phyloP scores from a whole-genome alignment of 176 grass and related monocot genomes.

The Avena eriantha region DNA sequence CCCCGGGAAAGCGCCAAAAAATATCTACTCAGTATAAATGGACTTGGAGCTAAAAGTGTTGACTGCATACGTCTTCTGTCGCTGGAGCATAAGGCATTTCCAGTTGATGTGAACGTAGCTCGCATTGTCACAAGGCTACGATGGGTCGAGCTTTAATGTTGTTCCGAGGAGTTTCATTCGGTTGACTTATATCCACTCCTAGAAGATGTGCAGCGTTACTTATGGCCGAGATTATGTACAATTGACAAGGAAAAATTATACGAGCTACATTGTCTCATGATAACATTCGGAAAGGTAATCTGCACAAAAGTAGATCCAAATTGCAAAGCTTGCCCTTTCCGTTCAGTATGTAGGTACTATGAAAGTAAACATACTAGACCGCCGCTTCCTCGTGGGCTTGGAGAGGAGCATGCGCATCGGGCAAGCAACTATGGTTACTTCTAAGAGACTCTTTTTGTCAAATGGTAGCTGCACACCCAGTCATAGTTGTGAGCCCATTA shows the following conservation, averaged over 20 bases:
- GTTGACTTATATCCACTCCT: conserved; percentile 44
- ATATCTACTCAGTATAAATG: conserved; percentile 48
- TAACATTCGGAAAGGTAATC: conserved; percentile 64
- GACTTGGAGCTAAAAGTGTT: conserved; percentile 56
- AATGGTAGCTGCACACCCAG: conserved; percentile 10
- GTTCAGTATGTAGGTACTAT: conserved; percentile 47
- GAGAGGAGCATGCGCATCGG: conserved; percentile 39
- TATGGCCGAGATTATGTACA: conserved; percentile 59
- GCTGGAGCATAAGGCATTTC: conserved; percentile 56
- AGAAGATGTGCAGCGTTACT: conserved; percentile 51
- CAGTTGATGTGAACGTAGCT: conserved; percentile 57
- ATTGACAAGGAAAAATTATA: conserved; percentile 53
- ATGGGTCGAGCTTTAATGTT: conserved; percentile 54
- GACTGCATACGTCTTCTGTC: conserved; percentile 60
- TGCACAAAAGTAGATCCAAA: conserved; percentile 59
- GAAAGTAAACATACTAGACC: conserved; percentile 17
- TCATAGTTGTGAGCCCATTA: conserved; percentile 44
- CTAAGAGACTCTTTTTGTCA: conserved; percentile 14
- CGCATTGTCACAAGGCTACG: conserved; percentile 58
- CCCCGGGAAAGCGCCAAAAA: conserved; percentile 52
- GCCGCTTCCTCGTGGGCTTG: background rate
- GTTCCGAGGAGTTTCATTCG: conserved; percentile 43
- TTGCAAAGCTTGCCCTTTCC: conserved; percentile 56
- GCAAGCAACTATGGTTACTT: conserved; percentile 20
- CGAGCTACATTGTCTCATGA: conserved; percentile 56